These are phyloP conservation scores for Nyssa sinensis DNA, from an alignment of 148 eudicot species.

Conservation along the genomic window DNA sequence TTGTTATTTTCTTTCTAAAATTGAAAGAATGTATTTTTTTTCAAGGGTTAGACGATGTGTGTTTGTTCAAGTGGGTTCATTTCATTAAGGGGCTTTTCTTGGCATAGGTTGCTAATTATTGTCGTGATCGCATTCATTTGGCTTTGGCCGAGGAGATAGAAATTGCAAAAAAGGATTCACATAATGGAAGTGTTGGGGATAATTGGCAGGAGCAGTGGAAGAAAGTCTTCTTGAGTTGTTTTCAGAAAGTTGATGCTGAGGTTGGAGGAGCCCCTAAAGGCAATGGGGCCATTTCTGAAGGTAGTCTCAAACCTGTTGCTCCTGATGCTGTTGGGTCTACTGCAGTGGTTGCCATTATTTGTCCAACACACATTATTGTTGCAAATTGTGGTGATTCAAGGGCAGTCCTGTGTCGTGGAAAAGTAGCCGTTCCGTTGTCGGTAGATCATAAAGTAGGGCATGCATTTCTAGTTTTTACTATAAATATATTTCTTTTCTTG, in stretches of 20 bases:
- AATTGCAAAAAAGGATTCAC: constrained; percentile 21
- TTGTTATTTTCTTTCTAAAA: background rate
- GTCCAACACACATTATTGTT: constrained; percentile 45
- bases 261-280: constrained; percentile 34
- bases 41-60: background rate
- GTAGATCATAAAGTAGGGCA: constrained; percentile 56
- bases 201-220: constrained; percentile 43
- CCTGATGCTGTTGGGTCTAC: constrained; percentile 64
- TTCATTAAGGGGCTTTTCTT: background rate
- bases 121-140: constrained; percentile 54
- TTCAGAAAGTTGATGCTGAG: constrained; percentile 53
- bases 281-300: constrained; percentile 19
- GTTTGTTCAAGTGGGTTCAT: constrained; percentile 1
- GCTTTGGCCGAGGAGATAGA: constrained; percentile 53
- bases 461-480: background rate
- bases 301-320: constrained; percentile 38
- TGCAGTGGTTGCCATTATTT: constrained; percentile 55
- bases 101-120: constrained; percentile 54
- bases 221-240: constrained; percentile 40
- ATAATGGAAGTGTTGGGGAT: constrained; percentile 18
- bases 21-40: background rate
- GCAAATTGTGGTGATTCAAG: constrained; percentile 65
- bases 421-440: constrained; percentile 48
- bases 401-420: constrained; percentile 62
- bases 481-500: background rate